Evolutionary conservation across 371 early-diverging fungal genomes (phyloP).

Genomic region (Mortierella sp.): DNA sequence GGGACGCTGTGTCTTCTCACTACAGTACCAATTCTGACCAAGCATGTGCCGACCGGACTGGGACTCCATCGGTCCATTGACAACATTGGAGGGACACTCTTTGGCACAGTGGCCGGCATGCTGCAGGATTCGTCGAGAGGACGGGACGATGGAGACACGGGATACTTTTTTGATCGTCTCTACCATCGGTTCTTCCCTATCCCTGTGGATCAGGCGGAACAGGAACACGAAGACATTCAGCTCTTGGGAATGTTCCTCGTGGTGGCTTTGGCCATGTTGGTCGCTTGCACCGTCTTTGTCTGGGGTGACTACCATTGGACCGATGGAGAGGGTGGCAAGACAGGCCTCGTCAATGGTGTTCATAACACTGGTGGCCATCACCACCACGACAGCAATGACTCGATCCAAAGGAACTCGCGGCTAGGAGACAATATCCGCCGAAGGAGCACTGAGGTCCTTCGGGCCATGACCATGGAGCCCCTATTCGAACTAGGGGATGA

Average conservation of each 20-base stretch:
- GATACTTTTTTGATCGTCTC: conserved; percentile 40
- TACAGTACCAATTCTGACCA: conserved; percentile 52
- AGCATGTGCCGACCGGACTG: conserved; percentile 55
- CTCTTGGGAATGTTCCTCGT: conserved; percentile 34
- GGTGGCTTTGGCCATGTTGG: conserved; percentile 18
- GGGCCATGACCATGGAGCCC: conserved; percentile 41
- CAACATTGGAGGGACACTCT: conserved; percentile 54
- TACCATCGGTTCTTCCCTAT: conserved; percentile 37
- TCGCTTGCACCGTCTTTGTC: conserved; percentile 38
- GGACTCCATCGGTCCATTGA: conserved; percentile 54
- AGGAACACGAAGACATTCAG: conserved; percentile 38
- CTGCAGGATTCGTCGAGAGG: conserved; percentile 38
- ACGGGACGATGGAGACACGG: conserved; percentile 32
- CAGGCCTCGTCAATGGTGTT: conserved; percentile 38
- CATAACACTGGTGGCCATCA: too few species aligned
- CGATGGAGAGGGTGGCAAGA: conserved; percentile 51
- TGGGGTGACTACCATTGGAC: conserved; percentile 56
- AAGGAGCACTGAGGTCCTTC: conserved; percentile 33
- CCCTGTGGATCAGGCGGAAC: conserved; percentile 22
- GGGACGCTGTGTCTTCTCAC: conserved; percentile 54
- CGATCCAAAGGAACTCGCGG: neutral
- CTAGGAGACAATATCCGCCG: conserved; percentile 16
- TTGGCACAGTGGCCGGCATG: conserved; percentile 53
- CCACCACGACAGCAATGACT: conserved; percentile 2
- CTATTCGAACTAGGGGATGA: conserved; percentile 48